These are phyloP conservation scores for Hericium coralloides DNA, from an alignment of 768 basidiomycete species.

Conservation along the genomic window DNA sequence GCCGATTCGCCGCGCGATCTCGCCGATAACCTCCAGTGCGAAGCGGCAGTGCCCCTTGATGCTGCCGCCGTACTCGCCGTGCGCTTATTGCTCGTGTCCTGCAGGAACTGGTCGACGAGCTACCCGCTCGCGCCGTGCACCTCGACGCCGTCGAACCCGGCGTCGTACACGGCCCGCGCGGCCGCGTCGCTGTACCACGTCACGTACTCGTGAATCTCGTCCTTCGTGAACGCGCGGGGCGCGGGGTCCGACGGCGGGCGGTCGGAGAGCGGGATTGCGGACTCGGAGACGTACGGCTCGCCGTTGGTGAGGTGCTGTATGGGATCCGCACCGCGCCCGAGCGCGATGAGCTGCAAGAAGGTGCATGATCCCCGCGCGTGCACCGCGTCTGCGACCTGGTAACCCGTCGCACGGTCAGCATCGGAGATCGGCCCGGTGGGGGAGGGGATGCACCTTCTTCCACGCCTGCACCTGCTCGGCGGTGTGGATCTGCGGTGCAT, in stretches of 20 bases:
- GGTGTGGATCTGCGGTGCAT: conserved; percentile 23
- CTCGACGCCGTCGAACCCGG: conserved; percentile 21
- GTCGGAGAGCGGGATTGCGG: not conserved
- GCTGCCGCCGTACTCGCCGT: conserved; percentile 35
- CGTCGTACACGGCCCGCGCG: conserved; percentile 20
- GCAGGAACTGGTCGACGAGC: conserved; percentile 33
- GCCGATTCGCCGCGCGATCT: conserved; percentile 26
- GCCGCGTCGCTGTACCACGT: conserved; percentile 23
- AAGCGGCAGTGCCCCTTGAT: conserved; percentile 35
- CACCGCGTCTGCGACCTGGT: conserved; percentile 23
- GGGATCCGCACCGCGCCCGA: conserved; percentile 21
- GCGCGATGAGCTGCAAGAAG: conserved; percentile 29
- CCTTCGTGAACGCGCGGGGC: conserved; percentile 12
- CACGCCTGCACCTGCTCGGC: not conserved
- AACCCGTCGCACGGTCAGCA: not conserved
- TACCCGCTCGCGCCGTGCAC: conserved; percentile 22
- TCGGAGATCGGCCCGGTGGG: no score
- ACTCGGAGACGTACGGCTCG: not conserved
- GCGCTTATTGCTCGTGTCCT: conserved; percentile 27
- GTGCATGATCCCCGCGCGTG: conserved; percentile 27
- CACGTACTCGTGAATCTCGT: conserved; percentile 15
- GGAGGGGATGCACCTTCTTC: conserved; percentile 1
- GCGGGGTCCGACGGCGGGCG: not conserved
- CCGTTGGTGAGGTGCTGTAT: conserved; percentile 1
- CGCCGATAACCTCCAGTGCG: conserved; percentile 28